phyloP scores from a whole-genome alignment of 2,329 filamentous ascomycete genomes.

The Didymella exigua region DNA sequence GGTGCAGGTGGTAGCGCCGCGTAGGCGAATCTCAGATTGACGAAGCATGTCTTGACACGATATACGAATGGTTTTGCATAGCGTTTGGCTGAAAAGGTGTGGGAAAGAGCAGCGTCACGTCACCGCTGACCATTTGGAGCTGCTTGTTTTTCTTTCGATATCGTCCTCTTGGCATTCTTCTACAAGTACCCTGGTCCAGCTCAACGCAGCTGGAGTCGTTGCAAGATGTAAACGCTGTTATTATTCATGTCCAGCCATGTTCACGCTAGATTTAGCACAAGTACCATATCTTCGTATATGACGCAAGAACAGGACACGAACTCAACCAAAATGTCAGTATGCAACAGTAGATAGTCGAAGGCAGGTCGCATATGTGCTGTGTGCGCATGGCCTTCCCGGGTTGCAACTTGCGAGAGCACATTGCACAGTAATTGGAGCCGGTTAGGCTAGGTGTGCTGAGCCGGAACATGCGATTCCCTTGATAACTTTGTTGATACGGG shows the following conservation, averaged over 20 bases:
- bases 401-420: too few species aligned
- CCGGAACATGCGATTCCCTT: too few species aligned
- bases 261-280: too few species aligned
- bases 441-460: too few species aligned
- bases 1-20: background rate
- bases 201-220: background rate
- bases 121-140: background rate
- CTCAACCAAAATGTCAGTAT: too few species aligned
- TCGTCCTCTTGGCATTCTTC: background rate
- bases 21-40: background rate
- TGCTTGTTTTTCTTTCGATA: background rate
- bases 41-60: conserved; percentile 6
- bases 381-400: too few species aligned
- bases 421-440: too few species aligned
- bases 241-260: background rate
- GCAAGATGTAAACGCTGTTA: background rate
- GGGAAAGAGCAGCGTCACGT: background rate
- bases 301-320: too few species aligned
- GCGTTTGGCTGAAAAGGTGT: background rate
- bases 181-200: background rate
- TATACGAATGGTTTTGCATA: conserved; percentile 5
- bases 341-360: too few species aligned
- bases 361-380: too few species aligned
- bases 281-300: too few species aligned
- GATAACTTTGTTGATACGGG: too few species aligned